Evolutionary conservation across 2,329 filamentous ascomycete genomes (phyloP), one percentile per base, ranked within the genome.

Genomic region (Fusarium dlaminii): DNA sequence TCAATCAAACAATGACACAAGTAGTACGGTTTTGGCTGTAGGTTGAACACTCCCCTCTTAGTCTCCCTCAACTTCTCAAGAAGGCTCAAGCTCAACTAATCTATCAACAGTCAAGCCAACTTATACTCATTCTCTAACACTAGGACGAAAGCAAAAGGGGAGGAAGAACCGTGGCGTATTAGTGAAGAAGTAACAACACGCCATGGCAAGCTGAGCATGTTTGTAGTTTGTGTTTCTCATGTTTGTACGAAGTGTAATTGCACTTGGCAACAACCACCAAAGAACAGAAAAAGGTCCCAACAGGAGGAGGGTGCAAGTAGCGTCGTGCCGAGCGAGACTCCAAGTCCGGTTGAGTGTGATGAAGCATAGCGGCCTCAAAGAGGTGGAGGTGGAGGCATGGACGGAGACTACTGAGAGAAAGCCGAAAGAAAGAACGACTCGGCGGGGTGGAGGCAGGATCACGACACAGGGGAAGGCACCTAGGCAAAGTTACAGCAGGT

Each of bases 221-320:
- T 27, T 37, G 36, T 60, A 40, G 30, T 66, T 42, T 65, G n/a
- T 42, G 39, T 29, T 62, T 24, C 29, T 67, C 37, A 40, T 36
- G 39, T 29, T 36, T 30, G 24, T 39, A 37, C 22, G 29, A 48
- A 51, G 24, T 32, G 37, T 63, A 73, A 22, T 42, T 70, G 65
- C 54, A 62, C 58, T 49, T 61, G 68, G 62, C 43, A 73, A 62
- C 36, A 74, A 67, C 52, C 63, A 76, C 77, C 73, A 76, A 78
- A 76, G 63, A 57, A 69, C 62, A 52, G 58, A 57, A 71, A 63
- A 70, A 56, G 60, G 57, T 52, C 55, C 49, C 62, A 57, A 59
- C 66, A 74, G 70, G 75, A 76, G 73, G 75, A 77, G 75, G 77
- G 76, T 78, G 74, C 60, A 66, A 67, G 77, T 77, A 78, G 72